phyloP scores from a whole-genome alignment of 2,329 filamentous ascomycete species.

The Fusarium nygamai region DNA sequence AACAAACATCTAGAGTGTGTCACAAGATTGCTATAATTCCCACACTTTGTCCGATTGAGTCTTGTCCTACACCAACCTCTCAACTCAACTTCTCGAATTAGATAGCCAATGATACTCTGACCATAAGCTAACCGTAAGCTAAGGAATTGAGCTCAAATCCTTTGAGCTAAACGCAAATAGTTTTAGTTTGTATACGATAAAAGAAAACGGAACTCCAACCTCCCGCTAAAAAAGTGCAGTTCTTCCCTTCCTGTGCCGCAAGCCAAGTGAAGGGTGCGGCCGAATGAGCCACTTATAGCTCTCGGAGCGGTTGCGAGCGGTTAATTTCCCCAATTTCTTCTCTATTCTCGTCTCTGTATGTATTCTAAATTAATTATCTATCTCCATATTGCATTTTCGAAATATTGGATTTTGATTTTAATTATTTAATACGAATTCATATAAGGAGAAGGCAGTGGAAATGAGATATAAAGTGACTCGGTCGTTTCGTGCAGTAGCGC shows the following conservation, averaged over 20 bases:
- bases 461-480: slow-evolving; percentile 22
- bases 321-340: slow-evolving; percentile 13
- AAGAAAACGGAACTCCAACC: not conserved
- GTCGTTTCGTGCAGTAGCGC: slow-evolving; percentile 29
- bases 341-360: not conserved
- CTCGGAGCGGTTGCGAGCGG: slow-evolving; percentile 28
- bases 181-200: not conserved
- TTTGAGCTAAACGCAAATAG: slow-evolving; percentile 1
- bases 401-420: not conserved
- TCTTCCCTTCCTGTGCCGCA: slow-evolving; percentile 27
- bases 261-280: slow-evolving; percentile 17
- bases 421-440: not conserved
- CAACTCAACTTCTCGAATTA: not conserved
- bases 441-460: slow-evolving; percentile 19
- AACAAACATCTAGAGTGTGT: not conserved
- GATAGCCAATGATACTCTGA: slow-evolving; percentile 14
- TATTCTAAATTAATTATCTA: not conserved
- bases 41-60: not conserved
- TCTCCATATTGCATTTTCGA: not conserved
- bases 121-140: not conserved
- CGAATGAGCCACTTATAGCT: slow-evolving; percentile 18
- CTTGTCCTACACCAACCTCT: slow-evolving; percentile 7
- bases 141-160: slow-evolving; percentile 10
- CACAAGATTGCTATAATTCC: not conserved
- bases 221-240: not conserved